Evolutionary conservation across 2,329 filamentous ascomycete species (phyloP).

Genomic region (Cercospora sesami): DNA sequence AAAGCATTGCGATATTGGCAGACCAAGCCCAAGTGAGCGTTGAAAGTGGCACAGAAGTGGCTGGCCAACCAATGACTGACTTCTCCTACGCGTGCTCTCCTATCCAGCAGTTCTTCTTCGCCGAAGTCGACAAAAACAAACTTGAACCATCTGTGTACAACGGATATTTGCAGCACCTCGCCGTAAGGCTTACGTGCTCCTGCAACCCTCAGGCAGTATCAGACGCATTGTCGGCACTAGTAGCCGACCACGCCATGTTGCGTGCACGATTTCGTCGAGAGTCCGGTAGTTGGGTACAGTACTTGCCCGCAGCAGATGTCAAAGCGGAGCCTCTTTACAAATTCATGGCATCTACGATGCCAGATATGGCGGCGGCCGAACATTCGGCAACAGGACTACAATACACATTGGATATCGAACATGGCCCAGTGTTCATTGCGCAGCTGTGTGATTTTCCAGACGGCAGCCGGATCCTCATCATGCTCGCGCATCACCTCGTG

Average conservation of each 20-base stretch:
- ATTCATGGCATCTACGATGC: neutral
- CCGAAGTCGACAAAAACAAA: neutral
- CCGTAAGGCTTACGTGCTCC: neutral
- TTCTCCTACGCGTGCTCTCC: neutral
- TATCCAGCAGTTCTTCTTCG: neutral
- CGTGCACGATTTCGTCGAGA: neutral
- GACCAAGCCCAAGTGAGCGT: neutral
- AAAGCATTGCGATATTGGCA: neutral
- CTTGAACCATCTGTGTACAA: neutral
- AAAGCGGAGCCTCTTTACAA: neutral
- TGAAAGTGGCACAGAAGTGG: neutral
- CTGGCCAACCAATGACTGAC: neutral
- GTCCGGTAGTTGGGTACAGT: neutral
- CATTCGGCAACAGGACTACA: neutral
- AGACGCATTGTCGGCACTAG: neutral
- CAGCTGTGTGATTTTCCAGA: neutral
- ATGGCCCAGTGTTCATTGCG: neutral
- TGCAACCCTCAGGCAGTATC: neutral
- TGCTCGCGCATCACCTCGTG: conserved; percentile 6
- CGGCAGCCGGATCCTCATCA: neutral
- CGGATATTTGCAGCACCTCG: neutral
- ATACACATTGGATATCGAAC: neutral
- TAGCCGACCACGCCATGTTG: neutral
- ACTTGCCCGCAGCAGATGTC: neutral
- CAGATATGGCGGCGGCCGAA: neutral